These are phyloP conservation scores for Fusarium solani-melongenae DNA, from an alignment of 2,329 filamentous ascomycete genomes.

Conservation along the genomic window DNA sequence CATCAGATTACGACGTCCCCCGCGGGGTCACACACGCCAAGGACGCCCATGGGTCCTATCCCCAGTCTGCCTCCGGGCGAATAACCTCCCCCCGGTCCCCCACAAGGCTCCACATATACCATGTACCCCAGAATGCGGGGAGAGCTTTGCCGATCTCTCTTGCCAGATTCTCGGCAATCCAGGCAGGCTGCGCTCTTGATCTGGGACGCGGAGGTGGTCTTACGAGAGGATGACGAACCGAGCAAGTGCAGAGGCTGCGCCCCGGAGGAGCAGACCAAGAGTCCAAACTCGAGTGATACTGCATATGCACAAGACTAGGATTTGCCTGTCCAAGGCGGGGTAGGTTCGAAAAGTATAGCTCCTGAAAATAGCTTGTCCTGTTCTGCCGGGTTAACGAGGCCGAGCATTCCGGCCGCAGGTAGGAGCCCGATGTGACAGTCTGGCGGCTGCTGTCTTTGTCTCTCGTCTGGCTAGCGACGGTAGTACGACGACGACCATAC, in stretches of 20 bases:
- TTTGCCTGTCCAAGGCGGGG: not conserved
- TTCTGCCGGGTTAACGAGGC: not conserved
- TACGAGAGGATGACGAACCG: slow-evolving; percentile 29
- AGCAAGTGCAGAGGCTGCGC: not conserved
- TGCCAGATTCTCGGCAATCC: slow-evolving; percentile 18
- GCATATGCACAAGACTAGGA: not conserved
- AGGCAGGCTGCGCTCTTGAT: not conserved
- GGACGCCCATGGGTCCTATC: slow-evolving; percentile 6
- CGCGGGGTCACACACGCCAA: slow-evolving; percentile 23
- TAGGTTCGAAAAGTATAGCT: not conserved
- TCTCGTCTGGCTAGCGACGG: not conserved
- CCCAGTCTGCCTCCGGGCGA: slow-evolving; percentile 24
- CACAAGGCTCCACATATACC: slow-evolving; percentile 3
- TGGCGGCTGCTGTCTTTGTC: not conserved
- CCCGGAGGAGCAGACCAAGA: not conserved
- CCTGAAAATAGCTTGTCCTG: not conserved
- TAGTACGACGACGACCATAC: not conserved
- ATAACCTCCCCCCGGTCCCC: slow-evolving; percentile 8
- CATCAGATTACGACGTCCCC: slow-evolving; percentile 34
- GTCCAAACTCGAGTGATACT: not conserved
- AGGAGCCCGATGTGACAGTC: not conserved
- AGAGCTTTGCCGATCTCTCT: slow-evolving; percentile 12
- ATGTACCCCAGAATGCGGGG: slow-evolving; percentile 39
- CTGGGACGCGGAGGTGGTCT: not conserved
- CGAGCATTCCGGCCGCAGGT: not conserved